Conservation (phyloP, 768 basidiomycete species). For the Lactarius tabidus region DNA sequence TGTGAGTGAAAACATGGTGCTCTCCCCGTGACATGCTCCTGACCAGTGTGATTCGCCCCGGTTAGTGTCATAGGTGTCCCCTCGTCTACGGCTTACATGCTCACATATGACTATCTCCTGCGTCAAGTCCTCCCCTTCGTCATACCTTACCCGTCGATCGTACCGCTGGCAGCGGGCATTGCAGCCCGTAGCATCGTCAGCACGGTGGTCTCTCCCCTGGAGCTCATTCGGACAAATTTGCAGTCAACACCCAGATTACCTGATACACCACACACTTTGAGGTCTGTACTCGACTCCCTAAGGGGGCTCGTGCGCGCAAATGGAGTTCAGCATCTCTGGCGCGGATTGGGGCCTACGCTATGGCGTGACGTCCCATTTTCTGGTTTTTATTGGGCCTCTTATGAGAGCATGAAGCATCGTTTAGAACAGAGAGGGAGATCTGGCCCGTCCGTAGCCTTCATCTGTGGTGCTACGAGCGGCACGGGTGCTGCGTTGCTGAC, state of each 20-base stretch:
- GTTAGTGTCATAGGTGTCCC: slow-evolving; percentile 85
- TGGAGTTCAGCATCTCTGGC: slow-evolving; percentile 76
- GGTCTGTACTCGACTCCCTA: slow-evolving; percentile 66
- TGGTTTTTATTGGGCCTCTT: slow-evolving; percentile 95
- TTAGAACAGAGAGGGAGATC: slow-evolving; percentile 51
- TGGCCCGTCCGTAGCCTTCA: slow-evolving; percentile 71
- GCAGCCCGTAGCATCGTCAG: slow-evolving; percentile 78
- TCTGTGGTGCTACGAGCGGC: slow-evolving; percentile 88
- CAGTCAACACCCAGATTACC: slow-evolving; percentile 80
- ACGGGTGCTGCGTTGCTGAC: slow-evolving; percentile 83
- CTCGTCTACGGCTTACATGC: slow-evolving; percentile 88
- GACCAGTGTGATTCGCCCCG: slow-evolving; percentile 19
- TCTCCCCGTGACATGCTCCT: neutral
- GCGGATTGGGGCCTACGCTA: slow-evolving; percentile 85
- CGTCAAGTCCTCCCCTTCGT: slow-evolving; percentile 58
- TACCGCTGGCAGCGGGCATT: slow-evolving; percentile 80
- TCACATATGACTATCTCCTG: slow-evolving; percentile 88
- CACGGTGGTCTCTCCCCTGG: slow-evolving; percentile 78
- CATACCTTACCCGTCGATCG: slow-evolving; percentile 48
- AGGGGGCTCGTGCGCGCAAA: slow-evolving; percentile 53
- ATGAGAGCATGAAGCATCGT: slow-evolving; percentile 73
- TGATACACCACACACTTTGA: slow-evolving; percentile 68
- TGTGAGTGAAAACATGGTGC: slow-evolving; percentile 49
- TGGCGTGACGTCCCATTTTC: slow-evolving; percentile 99
- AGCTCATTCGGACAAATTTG: slow-evolving; percentile 89